Evolutionary conservation across 2,329 filamentous ascomycete species (phyloP).

Genomic region (Aspergillus proliferans): DNA sequence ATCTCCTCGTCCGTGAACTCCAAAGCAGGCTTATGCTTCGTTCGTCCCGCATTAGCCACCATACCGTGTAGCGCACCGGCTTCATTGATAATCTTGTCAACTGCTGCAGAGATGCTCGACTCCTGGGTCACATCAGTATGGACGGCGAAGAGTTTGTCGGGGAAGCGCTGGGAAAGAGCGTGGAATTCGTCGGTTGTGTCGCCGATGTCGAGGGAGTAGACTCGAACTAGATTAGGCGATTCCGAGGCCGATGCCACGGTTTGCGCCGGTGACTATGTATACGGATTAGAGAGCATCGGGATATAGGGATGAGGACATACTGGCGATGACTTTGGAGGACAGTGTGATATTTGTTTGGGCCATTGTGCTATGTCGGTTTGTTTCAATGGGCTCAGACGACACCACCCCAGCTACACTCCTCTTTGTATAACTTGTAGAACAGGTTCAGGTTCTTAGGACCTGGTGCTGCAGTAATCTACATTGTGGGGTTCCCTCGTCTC

Average conservation of each 20-base stretch:
- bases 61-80: constrained; percentile 45
- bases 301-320: constrained; percentile 12
- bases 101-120: constrained; percentile 37
- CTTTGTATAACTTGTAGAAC: no score
- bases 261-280: constrained; percentile 29
- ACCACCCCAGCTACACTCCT: no score
- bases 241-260: constrained; percentile 40
- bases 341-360: constrained; percentile 25
- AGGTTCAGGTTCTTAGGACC: no score
- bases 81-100: constrained; percentile 41
- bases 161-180: constrained; percentile 27
- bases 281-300: neutral
- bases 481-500: no score
- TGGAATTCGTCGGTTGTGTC: constrained; percentile 15
- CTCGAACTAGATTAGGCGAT: constrained; percentile 39
- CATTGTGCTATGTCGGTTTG: neutral
- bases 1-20: constrained; percentile 47
- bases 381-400: no score
- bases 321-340: constrained; percentile 27
- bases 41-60: constrained; percentile 47
- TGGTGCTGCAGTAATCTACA: no score
- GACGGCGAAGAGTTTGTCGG: constrained; percentile 36
- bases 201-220: constrained; percentile 45
- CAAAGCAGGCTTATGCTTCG: constrained; percentile 48
- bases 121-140: constrained; percentile 46